Evolutionary conservation across 345 rosid species (phyloP).

Genomic region (Camelina sativa): DNA sequence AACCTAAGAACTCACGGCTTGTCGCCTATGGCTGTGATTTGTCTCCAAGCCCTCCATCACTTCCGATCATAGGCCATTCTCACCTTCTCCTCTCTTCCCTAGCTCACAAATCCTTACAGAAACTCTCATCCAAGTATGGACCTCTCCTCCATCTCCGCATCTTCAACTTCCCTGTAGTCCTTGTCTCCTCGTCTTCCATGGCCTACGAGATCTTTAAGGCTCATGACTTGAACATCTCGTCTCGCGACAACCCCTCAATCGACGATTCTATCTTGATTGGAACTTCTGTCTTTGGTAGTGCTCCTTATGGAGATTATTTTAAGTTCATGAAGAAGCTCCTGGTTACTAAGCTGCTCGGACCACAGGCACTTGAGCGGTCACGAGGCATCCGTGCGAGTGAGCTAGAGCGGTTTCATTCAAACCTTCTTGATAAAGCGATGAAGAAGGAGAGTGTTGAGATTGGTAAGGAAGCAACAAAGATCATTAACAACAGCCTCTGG

Average conservation of each 20-base stretch:
- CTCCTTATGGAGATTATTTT: constrained; percentile 22
- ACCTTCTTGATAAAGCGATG: constrained; percentile 13
- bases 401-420: constrained; percentile 2
- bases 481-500: constrained; percentile 25
- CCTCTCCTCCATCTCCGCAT: constrained; percentile 17
- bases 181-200: constrained; percentile 19
- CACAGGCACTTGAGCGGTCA: constrained; percentile 23
- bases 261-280: constrained; percentile 15
- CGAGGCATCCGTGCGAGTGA: constrained; percentile 21
- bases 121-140: constrained; percentile 21
- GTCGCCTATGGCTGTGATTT: neutral
- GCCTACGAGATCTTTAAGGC: constrained; percentile 26
- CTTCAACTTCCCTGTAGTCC: constrained; percentile 9
- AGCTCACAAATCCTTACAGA: constrained; percentile 15
- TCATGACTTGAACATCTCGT: constrained; percentile 12
- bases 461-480: constrained; percentile 20
- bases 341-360: constrained; percentile 33
- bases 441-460: constrained; percentile 32
- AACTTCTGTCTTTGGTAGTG: neutral
- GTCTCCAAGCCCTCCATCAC: constrained; percentile 26
- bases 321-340: constrained; percentile 37
- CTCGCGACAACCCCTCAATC: neutral
- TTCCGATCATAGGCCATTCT: constrained; percentile 16
- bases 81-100: constrained; percentile 17
- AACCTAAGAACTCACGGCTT: neutral